phyloP scores from a whole-genome alignment of 805 yeast species.

The Nakazawaea wyomingensis region DNA sequence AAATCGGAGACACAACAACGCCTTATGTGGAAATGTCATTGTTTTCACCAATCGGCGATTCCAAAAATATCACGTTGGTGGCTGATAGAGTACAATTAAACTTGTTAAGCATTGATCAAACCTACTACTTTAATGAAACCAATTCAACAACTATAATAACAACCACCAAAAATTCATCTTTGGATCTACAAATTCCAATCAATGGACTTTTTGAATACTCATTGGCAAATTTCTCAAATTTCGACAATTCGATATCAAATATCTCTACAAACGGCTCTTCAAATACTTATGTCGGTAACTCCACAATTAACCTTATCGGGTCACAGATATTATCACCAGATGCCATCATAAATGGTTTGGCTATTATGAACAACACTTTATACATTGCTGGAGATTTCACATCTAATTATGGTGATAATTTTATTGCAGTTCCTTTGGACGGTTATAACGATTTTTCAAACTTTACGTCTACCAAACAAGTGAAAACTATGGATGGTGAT shows the following conservation, averaged over 20 bases:
- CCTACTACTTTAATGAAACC: constrained; percentile 22
- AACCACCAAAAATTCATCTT: constrained; percentile 14
- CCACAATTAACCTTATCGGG: constrained; percentile 39
- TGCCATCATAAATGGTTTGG: constrained; percentile 35
- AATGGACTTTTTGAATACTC: constrained; percentile 86
- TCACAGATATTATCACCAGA: constrained; percentile 28
- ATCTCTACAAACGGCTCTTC: constrained; percentile 13
- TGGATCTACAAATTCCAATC: constrained; percentile 30
- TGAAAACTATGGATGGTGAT: constrained; percentile 22
- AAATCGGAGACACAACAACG: constrained; percentile 30
- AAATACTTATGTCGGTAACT: constrained; percentile 36
- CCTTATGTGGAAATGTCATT: constrained; percentile 40
- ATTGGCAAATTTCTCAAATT: constrained; percentile 53
- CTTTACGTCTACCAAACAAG: constrained; percentile 6
- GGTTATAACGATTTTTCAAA: constrained; percentile 17
- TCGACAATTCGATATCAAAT: constrained; percentile 19
- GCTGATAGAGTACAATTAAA: constrained; percentile 61
- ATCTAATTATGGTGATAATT: constrained; percentile 30
- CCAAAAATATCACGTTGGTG: constrained; percentile 48
- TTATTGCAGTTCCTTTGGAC: constrained; percentile 28
- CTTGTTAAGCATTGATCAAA: constrained; percentile 40
- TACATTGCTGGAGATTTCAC: constrained; percentile 47
- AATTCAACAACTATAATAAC: constrained; percentile 22
- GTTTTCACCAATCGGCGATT: constrained; percentile 20
- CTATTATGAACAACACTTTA: constrained; percentile 27